Conservation (phyloP, 2,329 filamentous ascomycete species). For the Stachybotrys echinatus region DNA sequence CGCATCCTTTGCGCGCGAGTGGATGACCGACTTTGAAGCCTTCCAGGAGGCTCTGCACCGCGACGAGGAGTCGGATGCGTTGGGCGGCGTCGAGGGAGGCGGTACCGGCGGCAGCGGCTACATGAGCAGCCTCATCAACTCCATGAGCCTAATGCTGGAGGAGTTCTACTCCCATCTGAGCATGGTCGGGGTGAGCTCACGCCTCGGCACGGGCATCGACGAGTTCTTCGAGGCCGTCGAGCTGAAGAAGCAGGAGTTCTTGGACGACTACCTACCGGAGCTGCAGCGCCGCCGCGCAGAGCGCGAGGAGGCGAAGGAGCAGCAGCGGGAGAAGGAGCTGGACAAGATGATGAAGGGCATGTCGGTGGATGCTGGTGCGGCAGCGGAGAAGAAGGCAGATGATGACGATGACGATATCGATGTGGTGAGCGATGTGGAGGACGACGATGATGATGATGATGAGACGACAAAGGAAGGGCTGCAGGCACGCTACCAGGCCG, state of each 20-base stretch:
- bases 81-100: constrained; percentile 66
- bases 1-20: constrained; percentile 87
- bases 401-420: constrained; percentile 42
- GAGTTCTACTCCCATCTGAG: constrained; percentile 95
- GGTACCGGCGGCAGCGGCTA: constrained; percentile 78
- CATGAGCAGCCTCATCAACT: constrained; percentile 93
- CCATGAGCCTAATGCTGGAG: constrained; percentile 95
- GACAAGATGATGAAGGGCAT: constrained; percentile 95
- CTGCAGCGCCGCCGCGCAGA: constrained; percentile 72
- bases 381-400: constrained; percentile 25
- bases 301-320: constrained; percentile 69
- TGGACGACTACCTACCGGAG: constrained; percentile 86
- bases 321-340: constrained; percentile 71
- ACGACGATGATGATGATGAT: constrained; percentile 53
- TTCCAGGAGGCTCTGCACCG: constrained; percentile 81
- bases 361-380: constrained; percentile 37
- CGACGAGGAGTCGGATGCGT: constrained; percentile 74
- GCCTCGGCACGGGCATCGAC: constrained; percentile 85
- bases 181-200: constrained; percentile 88
- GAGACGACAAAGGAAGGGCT: constrained; percentile 61
- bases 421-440: constrained; percentile 40
- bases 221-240: constrained; percentile 90
- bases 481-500: constrained; percentile 70
- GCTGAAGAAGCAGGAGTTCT: constrained; percentile 83
- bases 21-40: constrained; percentile 98